These are phyloP conservation scores for Geosmithia flava DNA, from an alignment of 2,329 filamentous ascomycete species.

Conservation along the genomic window DNA sequence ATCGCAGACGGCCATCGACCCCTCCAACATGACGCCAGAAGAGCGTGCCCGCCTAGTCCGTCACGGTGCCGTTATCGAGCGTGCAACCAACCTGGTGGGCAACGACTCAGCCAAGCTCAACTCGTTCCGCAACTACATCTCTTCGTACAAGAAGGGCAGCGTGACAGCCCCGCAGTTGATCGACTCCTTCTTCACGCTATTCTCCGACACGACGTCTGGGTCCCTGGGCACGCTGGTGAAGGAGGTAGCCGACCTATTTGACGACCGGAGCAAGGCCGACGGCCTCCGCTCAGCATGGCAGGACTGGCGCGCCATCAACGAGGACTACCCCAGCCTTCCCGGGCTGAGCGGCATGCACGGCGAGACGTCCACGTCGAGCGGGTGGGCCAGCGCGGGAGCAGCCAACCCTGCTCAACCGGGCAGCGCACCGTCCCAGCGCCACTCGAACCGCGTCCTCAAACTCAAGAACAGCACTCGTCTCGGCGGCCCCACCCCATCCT, in stretches of 20 bases:
- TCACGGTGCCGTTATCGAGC: conserved; percentile 75
- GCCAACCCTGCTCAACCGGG: conserved; percentile 36
- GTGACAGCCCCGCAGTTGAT: conserved; percentile 66
- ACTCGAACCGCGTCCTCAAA: conserved; percentile 42
- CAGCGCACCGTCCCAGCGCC: conserved; percentile 29
- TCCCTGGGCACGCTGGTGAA: conserved; percentile 82
- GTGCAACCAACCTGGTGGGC: conserved; percentile 67
- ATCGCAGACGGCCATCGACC: conserved; percentile 26
- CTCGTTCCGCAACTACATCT: conserved; percentile 70
- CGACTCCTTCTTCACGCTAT: conserved; percentile 77
- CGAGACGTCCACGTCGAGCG: conserved; percentile 39
- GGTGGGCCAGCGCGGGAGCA: conserved; percentile 47
- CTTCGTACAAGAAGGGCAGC: conserved; percentile 59
- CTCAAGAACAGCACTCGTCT: conserved; percentile 45
- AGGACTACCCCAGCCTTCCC: conserved; percentile 85
- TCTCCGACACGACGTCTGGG: conserved; percentile 62
- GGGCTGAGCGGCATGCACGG: conserved; percentile 59
- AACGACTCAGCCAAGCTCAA: conserved; percentile 64
- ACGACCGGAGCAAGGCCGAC: conserved; percentile 64
- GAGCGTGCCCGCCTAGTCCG: conserved; percentile 71
- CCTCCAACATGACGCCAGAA: conserved; percentile 50
- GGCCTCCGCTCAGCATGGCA: conserved; percentile 76
- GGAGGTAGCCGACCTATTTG: conserved; percentile 86
- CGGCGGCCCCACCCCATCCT: conserved; percentile 17
- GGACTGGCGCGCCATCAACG: conserved; percentile 90